Percentiles rank a stretch among this genome's conserved stretches.
Evolutionary conservation across 176 grass and related monocot genomes (phyloP).

Genomic region (Phoenix dactylifera): DNA sequence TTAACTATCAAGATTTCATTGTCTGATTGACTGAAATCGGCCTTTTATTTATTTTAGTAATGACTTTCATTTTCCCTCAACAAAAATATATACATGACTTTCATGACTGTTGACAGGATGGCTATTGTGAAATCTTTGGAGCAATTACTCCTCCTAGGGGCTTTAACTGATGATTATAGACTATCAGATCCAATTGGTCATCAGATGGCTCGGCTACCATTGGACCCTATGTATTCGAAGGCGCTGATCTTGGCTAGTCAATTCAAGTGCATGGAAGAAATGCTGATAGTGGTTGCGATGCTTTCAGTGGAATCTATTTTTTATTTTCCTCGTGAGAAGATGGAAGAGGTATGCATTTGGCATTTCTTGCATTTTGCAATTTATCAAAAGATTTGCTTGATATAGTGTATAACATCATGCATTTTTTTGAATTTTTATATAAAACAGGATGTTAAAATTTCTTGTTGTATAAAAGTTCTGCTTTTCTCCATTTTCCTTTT

Average conservation of each 20-base stretch:
- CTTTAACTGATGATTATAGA: conserved; percentile 79
- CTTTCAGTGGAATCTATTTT: conserved; percentile 97
- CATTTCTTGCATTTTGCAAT: no score
- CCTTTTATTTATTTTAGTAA: conserved; percentile 8
- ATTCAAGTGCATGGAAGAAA: conserved; percentile 96
- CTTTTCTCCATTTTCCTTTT: no score
- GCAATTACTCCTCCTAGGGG: conserved; percentile 70
- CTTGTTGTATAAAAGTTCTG: no score
- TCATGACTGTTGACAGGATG: conserved; percentile 40
- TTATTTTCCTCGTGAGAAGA: conserved; percentile 66
- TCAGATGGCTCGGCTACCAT: conserved; percentile 85
- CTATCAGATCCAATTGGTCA: conserved; percentile 68
- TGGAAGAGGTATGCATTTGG: conserved; percentile 65
- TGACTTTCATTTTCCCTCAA: neutral
- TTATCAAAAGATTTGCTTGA: no score
- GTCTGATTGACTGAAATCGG: neutral
- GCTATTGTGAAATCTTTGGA: conserved; percentile 92
- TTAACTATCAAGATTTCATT: neutral
- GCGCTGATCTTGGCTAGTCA: conserved; percentile 63
- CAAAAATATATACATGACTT: neutral
- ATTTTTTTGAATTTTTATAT: no score
- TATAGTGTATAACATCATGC: no score
- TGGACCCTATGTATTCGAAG: conserved; percentile 96
- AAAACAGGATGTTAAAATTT: no score
- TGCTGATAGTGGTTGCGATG: conserved; percentile 95